Evolutionary conservation across 2,329 filamentous ascomycete genomes (phyloP), one percentile per base, ranked within the genome.

Genomic region (Aspergillus sp.): DNA sequence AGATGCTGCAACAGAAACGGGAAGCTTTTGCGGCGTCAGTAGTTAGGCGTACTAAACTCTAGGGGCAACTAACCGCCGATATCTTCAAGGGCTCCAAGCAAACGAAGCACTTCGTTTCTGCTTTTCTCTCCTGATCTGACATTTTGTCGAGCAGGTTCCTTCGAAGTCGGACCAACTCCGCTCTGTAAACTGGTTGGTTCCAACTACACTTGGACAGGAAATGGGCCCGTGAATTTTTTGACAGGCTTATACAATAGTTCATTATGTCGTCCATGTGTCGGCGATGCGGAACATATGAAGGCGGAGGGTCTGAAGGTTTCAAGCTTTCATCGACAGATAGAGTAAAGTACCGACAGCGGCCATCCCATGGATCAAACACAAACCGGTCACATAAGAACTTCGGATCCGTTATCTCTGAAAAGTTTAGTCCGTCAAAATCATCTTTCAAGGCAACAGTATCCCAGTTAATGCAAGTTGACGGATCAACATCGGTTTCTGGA

Each of bases 211-310:
- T 68, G 15, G 70, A 67, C 14, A 78, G 56, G 55, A 82, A 70
- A 39, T 76, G 78, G 17, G 75, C 63, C 55, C 85, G 79, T 59
- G 86, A 75, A 21, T 86, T 89, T 5, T 81, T 79, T 75, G 85
- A 93, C 17, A 93, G 78, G 70, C 90, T 96, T 65, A 90, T 84
- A 52, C 88, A 92, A 74, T 95, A 98, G 64, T 93, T 88, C 61
- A 93, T 83, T 62, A 98, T 96, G 55, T 84, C 88, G 19, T 80
- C 79, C 70, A 73, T 84, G 73, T 72, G 70, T 66, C 60, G 82
- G 72, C 66, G 77, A 31, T 58, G 68, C 19, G 71, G 66, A 17
- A 69, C 63, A 50, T 65, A 71, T 5, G 65, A 39, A 23, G 74
- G 75, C 7, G 73, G 73, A 14, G 69, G 65, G 43, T 74, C 70